A percentile compares a stretch with the other conserved stretches of the same genome.
These are phyloP conservation scores for Ajuga chamaepitys DNA, from an alignment of 257 asterid genomes.

Conservation along the genomic window DNA sequence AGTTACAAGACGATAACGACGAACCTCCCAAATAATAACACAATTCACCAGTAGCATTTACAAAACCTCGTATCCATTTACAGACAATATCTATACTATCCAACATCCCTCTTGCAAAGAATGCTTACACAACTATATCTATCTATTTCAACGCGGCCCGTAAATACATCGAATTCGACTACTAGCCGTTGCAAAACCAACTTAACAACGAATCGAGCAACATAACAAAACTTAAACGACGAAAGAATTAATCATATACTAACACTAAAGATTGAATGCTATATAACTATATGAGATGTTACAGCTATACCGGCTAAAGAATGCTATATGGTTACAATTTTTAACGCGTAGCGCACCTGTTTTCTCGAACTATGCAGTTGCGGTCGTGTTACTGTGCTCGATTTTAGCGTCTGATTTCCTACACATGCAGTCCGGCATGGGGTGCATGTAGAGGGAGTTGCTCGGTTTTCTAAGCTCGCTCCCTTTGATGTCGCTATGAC, in stretches of 20 bases:
- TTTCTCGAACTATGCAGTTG: conserved; percentile 22
- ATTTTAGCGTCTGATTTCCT: conserved; percentile 31
- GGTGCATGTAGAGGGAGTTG: conserved; percentile 73
- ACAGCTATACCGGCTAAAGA: conserved; percentile 6
- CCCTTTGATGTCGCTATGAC: conserved; percentile 73
- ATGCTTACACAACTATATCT: conserved; percentile 11
- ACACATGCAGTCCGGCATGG: conserved; percentile 99
- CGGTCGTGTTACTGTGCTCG: conserved; percentile 41
- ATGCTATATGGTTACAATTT: conserved; percentile 9
- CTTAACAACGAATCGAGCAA: not conserved
- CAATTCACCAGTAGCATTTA: too few species aligned
- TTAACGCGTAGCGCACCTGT: conserved; percentile 1
- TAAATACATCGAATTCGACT: not conserved
- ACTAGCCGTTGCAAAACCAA: not conserved
- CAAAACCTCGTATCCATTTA: too few species aligned
- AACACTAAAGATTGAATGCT: conserved; percentile 13
- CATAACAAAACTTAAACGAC: not conserved
- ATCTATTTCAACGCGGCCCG: conserved; percentile 16
- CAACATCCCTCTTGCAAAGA: conserved; percentile 7
- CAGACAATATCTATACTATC: not conserved
- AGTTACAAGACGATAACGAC: too few species aligned
- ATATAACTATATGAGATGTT: conserved; percentile 10
- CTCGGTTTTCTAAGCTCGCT: conserved; percentile 66
- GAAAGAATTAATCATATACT: conserved; percentile 10
- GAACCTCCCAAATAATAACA: too few species aligned